These are phyloP conservation scores for Edhazardia aedis DNA, from an alignment of 371 early-diverging fungal species.

Conservation along the genomic window DNA sequence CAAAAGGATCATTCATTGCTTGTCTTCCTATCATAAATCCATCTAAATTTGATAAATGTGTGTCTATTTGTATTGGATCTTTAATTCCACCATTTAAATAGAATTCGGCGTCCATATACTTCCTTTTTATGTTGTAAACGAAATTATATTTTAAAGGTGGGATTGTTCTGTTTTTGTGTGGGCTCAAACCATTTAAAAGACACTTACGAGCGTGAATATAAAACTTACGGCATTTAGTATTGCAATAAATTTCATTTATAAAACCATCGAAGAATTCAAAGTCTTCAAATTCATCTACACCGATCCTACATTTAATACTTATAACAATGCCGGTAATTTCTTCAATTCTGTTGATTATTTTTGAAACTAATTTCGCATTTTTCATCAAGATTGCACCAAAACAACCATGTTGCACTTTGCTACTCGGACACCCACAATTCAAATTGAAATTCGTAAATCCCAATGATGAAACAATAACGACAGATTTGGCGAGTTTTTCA, in stretches of 20 bases:
- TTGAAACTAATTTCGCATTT: constrained; percentile 16
- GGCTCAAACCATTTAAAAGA: constrained; percentile 57
- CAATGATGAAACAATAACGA: constrained; percentile 13
- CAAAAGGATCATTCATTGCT: constrained; percentile 33
- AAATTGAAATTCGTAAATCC: constrained; percentile 41
- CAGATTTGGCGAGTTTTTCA: constrained; percentile 25
- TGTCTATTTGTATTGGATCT: constrained; percentile 4
- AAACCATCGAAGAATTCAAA: constrained; percentile 40
- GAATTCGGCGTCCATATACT: constrained; percentile 51
- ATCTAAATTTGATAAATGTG: constrained; percentile 22
- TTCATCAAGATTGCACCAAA: constrained; percentile 48
- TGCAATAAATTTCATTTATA: constrained; percentile 20
- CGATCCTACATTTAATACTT: constrained; percentile 43
- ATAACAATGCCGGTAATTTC: constrained; percentile 27
- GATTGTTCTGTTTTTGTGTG: constrained; percentile 58
- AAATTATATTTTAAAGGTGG: constrained; percentile 57
- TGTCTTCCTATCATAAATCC: constrained; percentile 47
- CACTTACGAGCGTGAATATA: constrained; percentile 68
- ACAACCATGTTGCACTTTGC: constrained; percentile 42
- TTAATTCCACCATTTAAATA: constrained; percentile 61
- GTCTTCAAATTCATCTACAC: constrained; percentile 45
- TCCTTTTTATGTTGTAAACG: constrained; percentile 51
- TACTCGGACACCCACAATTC: constrained; percentile 47
- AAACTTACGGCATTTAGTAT: constrained; percentile 47
- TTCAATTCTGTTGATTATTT: constrained; percentile 43